Base-by-base conservation (phyloP, 345 rosid species). In the Clausena lansium region DNA sequence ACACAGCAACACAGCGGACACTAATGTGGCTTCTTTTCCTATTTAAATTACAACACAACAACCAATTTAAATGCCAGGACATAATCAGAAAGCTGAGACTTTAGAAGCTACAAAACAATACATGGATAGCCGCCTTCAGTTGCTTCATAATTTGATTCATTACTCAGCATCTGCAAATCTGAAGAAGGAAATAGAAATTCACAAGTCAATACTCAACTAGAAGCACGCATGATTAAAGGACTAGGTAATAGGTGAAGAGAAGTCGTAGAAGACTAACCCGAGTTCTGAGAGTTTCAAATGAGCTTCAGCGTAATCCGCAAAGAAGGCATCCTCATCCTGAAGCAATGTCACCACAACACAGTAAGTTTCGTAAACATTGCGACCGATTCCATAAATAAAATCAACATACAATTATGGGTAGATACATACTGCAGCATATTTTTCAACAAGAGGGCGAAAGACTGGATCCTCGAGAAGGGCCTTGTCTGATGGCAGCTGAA, bases 281-380 rank as follows among this genome's bases (percentile, higher is more conserved):
- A 94, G 92, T 83, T 94, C 95, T 2, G 95, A 92, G 60, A 94
- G 91, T 83, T 94, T 94, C 72, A 91, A 77, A 82, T 92, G 97
- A 57, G 97, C 89, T 68, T 88, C 95, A 1, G 84, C 75, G 68
- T 92, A 94, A 81, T 92, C 97, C 4, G 80, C 91, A 63, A 91
- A 91, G 88, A 92, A 92, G 41, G 90, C 91, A 83, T 94, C 95
- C 80, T 94, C 94, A 78, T 91, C 93, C 97, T 93, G 77, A 36
- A 62, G 22, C 47, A 50, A 63, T 62, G 50, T 47, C 41, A 55
- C 45, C 63, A n/a, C 11, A 61, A 38, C 25, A 17, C 57, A 67
- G 22, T 38, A 62, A 50, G 22, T 55, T 68, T 41, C 2, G 47
- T 6, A 9, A 64, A 8, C 47, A 7, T 32, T 71, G 2, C 13